Percentiles rank a stretch among this genome's conserved stretches.
phyloP scores from a whole-genome alignment of 495 filamentous ascomycete species.

The Letharia columbiana region DNA sequence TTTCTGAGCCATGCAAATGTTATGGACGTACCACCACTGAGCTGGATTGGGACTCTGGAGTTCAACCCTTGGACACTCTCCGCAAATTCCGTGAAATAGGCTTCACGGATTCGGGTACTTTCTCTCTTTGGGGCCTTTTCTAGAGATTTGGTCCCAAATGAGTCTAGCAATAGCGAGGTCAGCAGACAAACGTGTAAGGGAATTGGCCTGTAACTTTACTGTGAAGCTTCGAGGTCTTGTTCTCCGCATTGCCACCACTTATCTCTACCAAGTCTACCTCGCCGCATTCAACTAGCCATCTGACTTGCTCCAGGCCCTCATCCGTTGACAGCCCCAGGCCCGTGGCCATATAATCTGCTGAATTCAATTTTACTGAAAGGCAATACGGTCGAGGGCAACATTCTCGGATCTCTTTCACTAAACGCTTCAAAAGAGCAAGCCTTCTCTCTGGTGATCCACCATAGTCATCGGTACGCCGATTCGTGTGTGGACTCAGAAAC shows the following conservation, averaged over 20 bases:
- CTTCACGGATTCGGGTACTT: conserved; percentile 23
- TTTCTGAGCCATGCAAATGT: not conserved
- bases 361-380: conserved; percentile 26
- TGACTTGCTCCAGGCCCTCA: conserved; percentile 24
- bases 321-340: conserved; percentile 18
- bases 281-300: conserved; percentile 22
- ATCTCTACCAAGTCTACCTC: conserved; percentile 24
- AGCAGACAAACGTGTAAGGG: not conserved
- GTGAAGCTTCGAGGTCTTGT: conserved; percentile 21
- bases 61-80: conserved; percentile 20
- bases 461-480: conserved; percentile 42
- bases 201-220: conserved; percentile 7
- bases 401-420: conserved; percentile 23
- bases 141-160: conserved; percentile 18
- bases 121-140: conserved; percentile 18
- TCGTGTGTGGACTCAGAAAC: conserved; percentile 42
- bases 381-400: conserved; percentile 21
- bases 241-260: conserved; percentile 22
- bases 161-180: conserved; percentile 7
- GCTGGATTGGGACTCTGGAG: conserved; percentile 20
- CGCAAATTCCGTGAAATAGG: conserved; percentile 26
- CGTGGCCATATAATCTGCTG: conserved; percentile 25
- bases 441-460: conserved; percentile 41
- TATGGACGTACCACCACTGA: conserved; percentile 17
- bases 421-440: conserved; percentile 28